These are phyloP conservation scores for Haplographium delicatum DNA, from an alignment of 495 filamentous ascomycete species.

Conservation along the genomic window DNA sequence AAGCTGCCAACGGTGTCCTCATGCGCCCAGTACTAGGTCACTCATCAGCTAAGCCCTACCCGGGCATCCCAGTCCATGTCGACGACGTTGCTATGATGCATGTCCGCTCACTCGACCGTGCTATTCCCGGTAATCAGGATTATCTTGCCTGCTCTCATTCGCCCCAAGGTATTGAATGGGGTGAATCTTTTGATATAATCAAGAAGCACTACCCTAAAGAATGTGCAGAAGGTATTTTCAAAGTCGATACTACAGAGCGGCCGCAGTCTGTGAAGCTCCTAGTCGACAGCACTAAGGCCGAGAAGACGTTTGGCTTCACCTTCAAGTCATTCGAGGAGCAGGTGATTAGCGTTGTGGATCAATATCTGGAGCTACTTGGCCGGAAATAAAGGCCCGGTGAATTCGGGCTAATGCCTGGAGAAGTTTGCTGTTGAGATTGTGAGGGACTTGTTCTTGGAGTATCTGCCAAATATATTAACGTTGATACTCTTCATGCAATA, in stretches of 20 bases:
- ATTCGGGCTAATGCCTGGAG: too few relatives aligned
- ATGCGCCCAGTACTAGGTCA: slow-evolving; percentile 34
- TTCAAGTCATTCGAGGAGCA: slow-evolving; percentile 40
- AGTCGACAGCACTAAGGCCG: slow-evolving; percentile 33
- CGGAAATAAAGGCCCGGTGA: too few relatives aligned
- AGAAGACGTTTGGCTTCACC: slow-evolving; percentile 39
- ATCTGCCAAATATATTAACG: too few relatives aligned
- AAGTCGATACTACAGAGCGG: slow-evolving; percentile 32
- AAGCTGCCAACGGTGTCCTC: slow-evolving; percentile 24
- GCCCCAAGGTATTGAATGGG: slow-evolving; percentile 29
- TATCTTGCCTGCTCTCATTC: slow-evolving; percentile 23
- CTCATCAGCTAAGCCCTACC: slow-evolving; percentile 31
- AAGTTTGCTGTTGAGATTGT: too few relatives aligned
- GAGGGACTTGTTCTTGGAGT: too few relatives aligned
- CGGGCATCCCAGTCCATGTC: slow-evolving; percentile 33
- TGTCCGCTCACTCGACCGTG: slow-evolving; percentile 32
- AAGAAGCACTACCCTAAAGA: slow-evolving; percentile 33
- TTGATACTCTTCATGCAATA: too few relatives aligned
- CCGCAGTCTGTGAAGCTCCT: slow-evolving; percentile 35
- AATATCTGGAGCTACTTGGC: slow-evolving; percentile 27
- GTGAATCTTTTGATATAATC: slow-evolving; percentile 33
- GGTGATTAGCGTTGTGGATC: slow-evolving; percentile 33
- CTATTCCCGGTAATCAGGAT: slow-evolving; percentile 31
- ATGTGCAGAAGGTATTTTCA: slow-evolving; percentile 31
- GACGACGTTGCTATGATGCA: slow-evolving; percentile 40